Evolutionary conservation across 768 basidiomycete genomes (phyloP).

Genomic region (Suillus luteus): DNA sequence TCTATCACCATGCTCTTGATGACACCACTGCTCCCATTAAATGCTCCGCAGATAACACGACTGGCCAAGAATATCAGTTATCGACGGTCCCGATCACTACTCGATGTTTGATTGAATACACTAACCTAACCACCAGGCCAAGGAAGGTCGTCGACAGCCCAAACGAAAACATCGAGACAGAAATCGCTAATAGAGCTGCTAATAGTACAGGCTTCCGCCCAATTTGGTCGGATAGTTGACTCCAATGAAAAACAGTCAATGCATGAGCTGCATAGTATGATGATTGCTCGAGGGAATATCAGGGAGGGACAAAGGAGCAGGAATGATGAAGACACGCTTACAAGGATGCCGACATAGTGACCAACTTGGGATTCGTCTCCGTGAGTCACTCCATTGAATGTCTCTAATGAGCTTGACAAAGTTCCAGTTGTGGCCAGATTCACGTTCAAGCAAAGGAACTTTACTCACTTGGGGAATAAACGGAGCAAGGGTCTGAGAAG

Average conservation of each 20-base stretch:
- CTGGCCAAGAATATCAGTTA: slow-evolving; percentile 21
- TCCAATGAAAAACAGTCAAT: slow-evolving; percentile 49
- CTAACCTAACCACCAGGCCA: slow-evolving; percentile 42
- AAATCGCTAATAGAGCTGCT: slow-evolving; percentile 44
- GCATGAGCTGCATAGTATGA: slow-evolving; percentile 52
- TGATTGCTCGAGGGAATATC: slow-evolving; percentile 39
- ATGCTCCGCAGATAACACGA: slow-evolving; percentile 46
- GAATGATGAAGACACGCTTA: slow-evolving; percentile 25
- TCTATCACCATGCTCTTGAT: slow-evolving; percentile 49
- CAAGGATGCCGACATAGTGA: slow-evolving; percentile 51
- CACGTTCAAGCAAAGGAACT: background rate
- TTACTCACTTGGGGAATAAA: slow-evolving; percentile 60
- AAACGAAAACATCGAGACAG: slow-evolving; percentile 48
- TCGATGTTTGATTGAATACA: background rate
- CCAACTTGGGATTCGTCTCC: slow-evolving; percentile 48
- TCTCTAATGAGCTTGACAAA: slow-evolving; percentile 28
- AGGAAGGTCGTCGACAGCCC: slow-evolving; percentile 50
- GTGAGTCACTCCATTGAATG: slow-evolving; percentile 38
- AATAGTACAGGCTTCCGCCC: slow-evolving; percentile 51
- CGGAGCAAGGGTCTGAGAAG: slow-evolving; percentile 71
- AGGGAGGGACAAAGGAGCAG: slow-evolving; percentile 33
- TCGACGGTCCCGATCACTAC: background rate
- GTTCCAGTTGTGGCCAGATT: background rate
- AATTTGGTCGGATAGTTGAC: slow-evolving; percentile 48
- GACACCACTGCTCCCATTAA: slow-evolving; percentile 55